These are phyloP conservation scores for Trichoderma parareesei DNA, from an alignment of 495 filamentous ascomycete species.

Conservation along the genomic window DNA sequence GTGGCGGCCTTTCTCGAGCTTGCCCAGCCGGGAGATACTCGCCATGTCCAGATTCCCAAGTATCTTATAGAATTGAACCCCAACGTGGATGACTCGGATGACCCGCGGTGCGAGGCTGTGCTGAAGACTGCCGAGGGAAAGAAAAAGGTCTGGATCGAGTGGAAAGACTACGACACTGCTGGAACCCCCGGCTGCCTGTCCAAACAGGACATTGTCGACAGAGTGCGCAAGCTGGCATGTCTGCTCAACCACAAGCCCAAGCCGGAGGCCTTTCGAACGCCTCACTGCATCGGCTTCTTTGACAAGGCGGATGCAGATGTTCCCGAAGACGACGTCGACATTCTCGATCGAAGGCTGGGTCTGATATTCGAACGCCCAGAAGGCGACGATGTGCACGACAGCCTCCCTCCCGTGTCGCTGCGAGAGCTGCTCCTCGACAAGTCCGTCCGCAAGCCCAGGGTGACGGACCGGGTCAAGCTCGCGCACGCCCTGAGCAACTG, in stretches of 20 bases:
- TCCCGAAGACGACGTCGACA: slow-evolving; percentile 22
- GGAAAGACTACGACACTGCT: slow-evolving; percentile 36
- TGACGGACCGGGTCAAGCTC: slow-evolving; percentile 29
- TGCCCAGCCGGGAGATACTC: slow-evolving; percentile 21
- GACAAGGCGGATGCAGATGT: slow-evolving; percentile 26
- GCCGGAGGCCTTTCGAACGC: slow-evolving; percentile 34
- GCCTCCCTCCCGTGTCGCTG: slow-evolving; percentile 29
- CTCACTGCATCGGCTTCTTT: slow-evolving; percentile 38
- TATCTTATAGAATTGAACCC: slow-evolving; percentile 5
- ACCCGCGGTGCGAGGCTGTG: slow-evolving; percentile 28
- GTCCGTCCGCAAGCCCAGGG: slow-evolving; percentile 20
- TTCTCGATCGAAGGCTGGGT: slow-evolving; percentile 27
- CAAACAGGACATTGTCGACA: slow-evolving; percentile 28
- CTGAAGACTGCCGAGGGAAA: slow-evolving; percentile 20
- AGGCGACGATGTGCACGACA: slow-evolving; percentile 20
- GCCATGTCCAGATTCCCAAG: slow-evolving; percentile 22
- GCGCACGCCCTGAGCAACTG: slow-evolving; percentile 33
- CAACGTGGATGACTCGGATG: slow-evolving; percentile 22
- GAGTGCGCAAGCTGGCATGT: slow-evolving; percentile 31
- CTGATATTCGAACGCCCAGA: slow-evolving; percentile 30
- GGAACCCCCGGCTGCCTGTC: slow-evolving; percentile 21
- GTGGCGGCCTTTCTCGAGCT: slow-evolving; percentile 27
- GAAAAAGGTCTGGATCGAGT: slow-evolving; percentile 38
- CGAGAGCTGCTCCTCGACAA: slow-evolving; percentile 22
- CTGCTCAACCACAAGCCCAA: slow-evolving; percentile 34